Conservation (phyloP, 192 early-diverging fungal species). For the Coemansia aciculifera region DNA sequence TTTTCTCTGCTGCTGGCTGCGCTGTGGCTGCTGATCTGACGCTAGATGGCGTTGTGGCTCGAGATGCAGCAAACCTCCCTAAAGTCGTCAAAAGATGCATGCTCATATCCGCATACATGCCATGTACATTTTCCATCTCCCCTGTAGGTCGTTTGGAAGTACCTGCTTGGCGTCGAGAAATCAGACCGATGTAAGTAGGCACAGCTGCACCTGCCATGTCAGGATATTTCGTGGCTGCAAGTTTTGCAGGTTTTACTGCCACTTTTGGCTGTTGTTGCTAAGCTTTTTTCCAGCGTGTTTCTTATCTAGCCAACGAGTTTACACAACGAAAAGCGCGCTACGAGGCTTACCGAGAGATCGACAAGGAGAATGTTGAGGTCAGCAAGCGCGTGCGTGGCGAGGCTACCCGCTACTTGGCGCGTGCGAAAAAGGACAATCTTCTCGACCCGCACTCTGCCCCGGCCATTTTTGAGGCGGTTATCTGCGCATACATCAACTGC, state of each 20-base stretch:
- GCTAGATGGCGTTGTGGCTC: constrained; percentile 1
- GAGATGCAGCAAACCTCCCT: neutral
- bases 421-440: constrained; percentile 37
- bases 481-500: constrained; percentile 80
- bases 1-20: neutral
- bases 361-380: constrained; percentile 61
- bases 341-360: constrained; percentile 69
- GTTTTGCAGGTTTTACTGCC: neutral
- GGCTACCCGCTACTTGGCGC: constrained; percentile 62
- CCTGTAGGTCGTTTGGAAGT: constrained; percentile 80
- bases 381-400: constrained; percentile 82
- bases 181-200: constrained; percentile 65
- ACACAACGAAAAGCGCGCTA: constrained; percentile 60
- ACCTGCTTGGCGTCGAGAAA: constrained; percentile 77
- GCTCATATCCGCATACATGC: constrained; percentile 1
- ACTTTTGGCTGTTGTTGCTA: neutral
- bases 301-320: constrained; percentile 61
- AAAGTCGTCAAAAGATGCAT: neutral
- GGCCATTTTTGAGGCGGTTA: constrained; percentile 80
- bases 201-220: neutral
- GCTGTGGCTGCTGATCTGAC: neutral
- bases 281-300: neutral
- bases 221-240: constrained; percentile 2
- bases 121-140: neutral
- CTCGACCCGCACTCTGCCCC: constrained; percentile 51